Conservation (phyloP, 768 basidiomycete genomes). For the Podaxis sp. region DNA sequence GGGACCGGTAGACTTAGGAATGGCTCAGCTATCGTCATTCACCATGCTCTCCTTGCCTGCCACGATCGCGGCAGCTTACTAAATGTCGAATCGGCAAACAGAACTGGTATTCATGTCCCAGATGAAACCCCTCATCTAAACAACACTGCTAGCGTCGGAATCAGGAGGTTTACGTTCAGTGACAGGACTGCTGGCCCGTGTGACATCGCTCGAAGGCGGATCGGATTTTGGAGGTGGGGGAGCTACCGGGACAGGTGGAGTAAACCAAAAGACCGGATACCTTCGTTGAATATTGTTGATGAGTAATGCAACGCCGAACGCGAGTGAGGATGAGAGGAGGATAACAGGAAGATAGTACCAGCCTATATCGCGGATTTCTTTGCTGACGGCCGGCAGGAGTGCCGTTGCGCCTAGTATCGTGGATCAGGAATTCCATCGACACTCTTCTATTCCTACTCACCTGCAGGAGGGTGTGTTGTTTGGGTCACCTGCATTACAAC, state of each 20-base stretch:
- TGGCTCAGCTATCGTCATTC: too few relatives aligned
- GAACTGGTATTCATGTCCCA: too few relatives aligned
- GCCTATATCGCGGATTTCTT: constrained; percentile 39
- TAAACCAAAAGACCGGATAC: constrained; percentile 49
- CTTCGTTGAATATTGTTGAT: constrained; percentile 50
- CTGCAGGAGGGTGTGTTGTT: constrained; percentile 56
- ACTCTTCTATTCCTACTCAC: constrained; percentile 18
- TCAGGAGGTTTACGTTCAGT: background rate
- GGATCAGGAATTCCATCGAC: background rate
- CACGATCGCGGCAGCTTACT: too few relatives aligned
- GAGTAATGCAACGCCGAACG: constrained; percentile 43
- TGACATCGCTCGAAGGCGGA: background rate
- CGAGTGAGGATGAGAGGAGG: constrained; percentile 44
- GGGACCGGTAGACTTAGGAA: too few relatives aligned
- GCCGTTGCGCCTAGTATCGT: constrained; percentile 47
- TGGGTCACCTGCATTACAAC: constrained; percentile 52
- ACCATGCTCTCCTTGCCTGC: too few relatives aligned
- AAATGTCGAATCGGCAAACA: too few relatives aligned
- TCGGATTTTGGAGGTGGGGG: constrained; percentile 1
- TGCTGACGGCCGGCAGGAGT: constrained; percentile 43
- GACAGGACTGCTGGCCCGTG: background rate
- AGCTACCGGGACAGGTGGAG: constrained; percentile 15
- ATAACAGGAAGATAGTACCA: constrained; percentile 56
- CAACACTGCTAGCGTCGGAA: background rate
- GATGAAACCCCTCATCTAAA: background rate